Conservation (phyloP, 2,329 filamentous ascomycete genomes). For the Aspergillus fijiensis region DNA sequence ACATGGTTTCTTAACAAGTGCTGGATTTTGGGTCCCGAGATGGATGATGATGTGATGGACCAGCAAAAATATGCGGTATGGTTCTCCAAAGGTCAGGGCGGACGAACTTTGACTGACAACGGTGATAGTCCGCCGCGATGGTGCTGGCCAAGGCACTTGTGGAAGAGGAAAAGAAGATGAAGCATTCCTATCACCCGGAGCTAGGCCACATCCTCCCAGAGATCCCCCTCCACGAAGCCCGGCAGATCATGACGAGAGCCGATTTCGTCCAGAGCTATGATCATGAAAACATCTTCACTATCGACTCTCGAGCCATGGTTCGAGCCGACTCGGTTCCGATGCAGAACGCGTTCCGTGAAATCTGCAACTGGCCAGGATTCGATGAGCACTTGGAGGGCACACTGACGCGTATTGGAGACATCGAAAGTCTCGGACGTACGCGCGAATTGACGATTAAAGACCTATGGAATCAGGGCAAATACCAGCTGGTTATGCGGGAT, state of each 20-base stretch:
- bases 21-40: conserved; percentile 71
- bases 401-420: conserved; percentile 80
- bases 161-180: conserved; percentile 69
- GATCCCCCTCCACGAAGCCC: conserved; percentile 76
- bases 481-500: conserved; percentile 60
- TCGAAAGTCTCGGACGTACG: conserved; percentile 91
- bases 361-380: conserved; percentile 75
- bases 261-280: conserved; percentile 95
- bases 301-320: conserved; percentile 82
- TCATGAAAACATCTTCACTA: conserved; percentile 91
- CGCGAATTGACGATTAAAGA: conserved; percentile 95
- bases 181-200: conserved; percentile 62
- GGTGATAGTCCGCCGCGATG: conserved; percentile 76
- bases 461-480: conserved; percentile 79
- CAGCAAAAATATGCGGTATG: conserved; percentile 91
- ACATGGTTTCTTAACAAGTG: conserved; percentile 79
- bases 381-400: conserved; percentile 79
- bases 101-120: conserved; percentile 15
- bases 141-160: conserved; percentile 87
- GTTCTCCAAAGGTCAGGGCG: conserved; percentile 22
- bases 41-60: conserved; percentile 98
- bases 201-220: conserved; percentile 75
- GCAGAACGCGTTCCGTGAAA: conserved; percentile 85
- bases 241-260: conserved; percentile 90
- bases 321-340: conserved; percentile 94